Percentiles rank a stretch among this genome's conserved stretches.
These are phyloP conservation scores for Astragalus membranaceus DNA, from an alignment of 306 rosid genomes.

Conservation along the genomic window DNA sequence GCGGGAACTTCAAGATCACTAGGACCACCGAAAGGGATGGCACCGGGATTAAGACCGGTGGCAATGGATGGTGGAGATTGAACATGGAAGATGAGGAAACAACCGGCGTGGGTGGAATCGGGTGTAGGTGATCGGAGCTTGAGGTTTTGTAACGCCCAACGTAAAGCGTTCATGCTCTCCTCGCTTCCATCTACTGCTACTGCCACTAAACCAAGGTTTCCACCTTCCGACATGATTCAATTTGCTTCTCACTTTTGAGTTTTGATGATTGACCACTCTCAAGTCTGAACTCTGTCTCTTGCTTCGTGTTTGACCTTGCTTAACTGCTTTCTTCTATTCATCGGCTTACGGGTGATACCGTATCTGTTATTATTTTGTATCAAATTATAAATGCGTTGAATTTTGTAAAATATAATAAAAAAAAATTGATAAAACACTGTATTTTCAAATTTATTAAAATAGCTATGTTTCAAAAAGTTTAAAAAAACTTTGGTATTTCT, in stretches of 20 bases:
- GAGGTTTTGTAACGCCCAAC: constrained; percentile 78
- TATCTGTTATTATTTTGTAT: too few species aligned
- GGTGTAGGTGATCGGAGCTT: constrained; percentile 51
- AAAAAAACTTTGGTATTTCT: too few species aligned
- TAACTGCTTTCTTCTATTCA: background rate
- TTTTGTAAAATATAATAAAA: too few species aligned
- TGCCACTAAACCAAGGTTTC: constrained; percentile 53
- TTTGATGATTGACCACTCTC: background rate
- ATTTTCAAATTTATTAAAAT: too few species aligned
- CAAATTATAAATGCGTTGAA: too few species aligned
- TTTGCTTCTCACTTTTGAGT: background rate
- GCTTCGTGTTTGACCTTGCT: background rate
- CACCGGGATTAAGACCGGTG: constrained; percentile 63
- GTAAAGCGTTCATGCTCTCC: constrained; percentile 74
- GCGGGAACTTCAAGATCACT: constrained; percentile 91
- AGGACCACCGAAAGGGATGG: constrained; percentile 85
- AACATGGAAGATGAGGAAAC: constrained; percentile 60
- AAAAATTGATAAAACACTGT: too few species aligned
- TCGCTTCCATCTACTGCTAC: constrained; percentile 84
- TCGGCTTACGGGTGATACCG: too few species aligned
- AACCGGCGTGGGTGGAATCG: constrained; percentile 18
- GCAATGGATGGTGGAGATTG: constrained; percentile 80
- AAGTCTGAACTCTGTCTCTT: background rate
- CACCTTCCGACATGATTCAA: constrained; percentile 30
- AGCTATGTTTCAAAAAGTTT: too few species aligned